These are phyloP conservation scores for Prorocentrum cordatum DNA, from an alignment of 169 alveolate genomes.

Conservation along the genomic window DNA sequence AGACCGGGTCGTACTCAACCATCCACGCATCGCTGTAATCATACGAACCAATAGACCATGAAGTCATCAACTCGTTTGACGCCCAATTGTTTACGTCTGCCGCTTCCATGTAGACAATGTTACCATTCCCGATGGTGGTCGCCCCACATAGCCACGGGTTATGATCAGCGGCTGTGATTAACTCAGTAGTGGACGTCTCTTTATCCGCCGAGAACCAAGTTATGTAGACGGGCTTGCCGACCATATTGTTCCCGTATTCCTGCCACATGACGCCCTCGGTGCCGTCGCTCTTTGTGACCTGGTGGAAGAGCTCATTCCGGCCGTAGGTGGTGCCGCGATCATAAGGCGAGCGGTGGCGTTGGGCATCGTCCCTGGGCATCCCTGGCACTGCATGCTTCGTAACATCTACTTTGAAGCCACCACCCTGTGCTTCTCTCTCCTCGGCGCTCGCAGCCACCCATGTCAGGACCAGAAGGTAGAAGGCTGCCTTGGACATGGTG, in stretches of 20 bases:
- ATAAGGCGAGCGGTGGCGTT: no score
- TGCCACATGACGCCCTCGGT: not conserved
- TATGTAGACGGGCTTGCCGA: conserved; percentile 2
- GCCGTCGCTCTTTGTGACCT: not conserved
- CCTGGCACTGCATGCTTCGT: no score
- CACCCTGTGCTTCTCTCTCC: no score
- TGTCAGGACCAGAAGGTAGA: no score
- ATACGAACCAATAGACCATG: not conserved
- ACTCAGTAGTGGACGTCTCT: no score
- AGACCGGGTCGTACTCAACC: not conserved
- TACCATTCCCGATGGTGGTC: not conserved
- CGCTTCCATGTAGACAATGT: not conserved
- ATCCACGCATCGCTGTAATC: not conserved
- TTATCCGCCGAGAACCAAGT: not conserved
- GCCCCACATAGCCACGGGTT: conserved; percentile 6
- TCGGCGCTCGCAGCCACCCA: no score
- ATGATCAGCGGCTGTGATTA: not conserved
- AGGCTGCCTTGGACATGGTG: no score
- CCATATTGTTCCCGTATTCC: conserved; percentile 2
- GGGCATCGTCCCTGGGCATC: no score
- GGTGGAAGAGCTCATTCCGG: conserved; percentile 11
- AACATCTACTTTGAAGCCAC: no score
- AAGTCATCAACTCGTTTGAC: not conserved
- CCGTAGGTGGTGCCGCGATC: conserved; percentile 33
- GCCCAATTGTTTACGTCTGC: not conserved